Conservation (phyloP, 2,329 filamentous ascomycete species). For the Hymenotorrendiella dingleyae region DNA sequence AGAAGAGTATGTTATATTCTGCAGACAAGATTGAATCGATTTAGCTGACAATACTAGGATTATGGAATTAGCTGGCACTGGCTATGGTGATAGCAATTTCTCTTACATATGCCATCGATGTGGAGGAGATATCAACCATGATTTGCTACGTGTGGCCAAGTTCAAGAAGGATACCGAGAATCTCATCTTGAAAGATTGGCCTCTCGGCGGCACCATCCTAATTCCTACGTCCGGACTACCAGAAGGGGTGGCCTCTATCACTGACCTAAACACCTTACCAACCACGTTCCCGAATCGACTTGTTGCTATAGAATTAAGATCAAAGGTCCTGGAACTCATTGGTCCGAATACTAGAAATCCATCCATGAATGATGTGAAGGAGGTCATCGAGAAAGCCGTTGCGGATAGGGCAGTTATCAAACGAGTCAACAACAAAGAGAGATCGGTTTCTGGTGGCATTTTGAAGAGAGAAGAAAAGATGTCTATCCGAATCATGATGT, state of each 20-base stretch:
- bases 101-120: constrained; percentile 46
- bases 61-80: constrained; percentile 38
- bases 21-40: not conserved
- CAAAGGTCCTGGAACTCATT: constrained; percentile 37
- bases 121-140: constrained; percentile 43
- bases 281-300: constrained; percentile 54
- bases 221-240: constrained; percentile 47
- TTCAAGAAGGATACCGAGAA: constrained; percentile 51
- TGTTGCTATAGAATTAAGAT: constrained; percentile 41
- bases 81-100: constrained; percentile 57
- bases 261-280: constrained; percentile 10
- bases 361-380: constrained; percentile 46
- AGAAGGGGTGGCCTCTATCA: constrained; percentile 27
- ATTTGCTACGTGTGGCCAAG: constrained; percentile 54
- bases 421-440: constrained; percentile 33
- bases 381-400: constrained; percentile 43
- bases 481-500: constrained; percentile 61
- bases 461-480: constrained; percentile 32
- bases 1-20: constrained; percentile 23
- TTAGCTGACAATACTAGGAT: constrained; percentile 15
- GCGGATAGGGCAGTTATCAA: constrained; percentile 33
- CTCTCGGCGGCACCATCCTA: constrained; percentile 65
- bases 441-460: constrained; percentile 20
- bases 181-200: constrained; percentile 41
- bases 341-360: constrained; percentile 23